Percentiles rank a stretch among this genome's conserved stretches.
Evolutionary conservation across 768 basidiomycete genomes (phyloP).

Genomic region (Pulveroboletus sp.): DNA sequence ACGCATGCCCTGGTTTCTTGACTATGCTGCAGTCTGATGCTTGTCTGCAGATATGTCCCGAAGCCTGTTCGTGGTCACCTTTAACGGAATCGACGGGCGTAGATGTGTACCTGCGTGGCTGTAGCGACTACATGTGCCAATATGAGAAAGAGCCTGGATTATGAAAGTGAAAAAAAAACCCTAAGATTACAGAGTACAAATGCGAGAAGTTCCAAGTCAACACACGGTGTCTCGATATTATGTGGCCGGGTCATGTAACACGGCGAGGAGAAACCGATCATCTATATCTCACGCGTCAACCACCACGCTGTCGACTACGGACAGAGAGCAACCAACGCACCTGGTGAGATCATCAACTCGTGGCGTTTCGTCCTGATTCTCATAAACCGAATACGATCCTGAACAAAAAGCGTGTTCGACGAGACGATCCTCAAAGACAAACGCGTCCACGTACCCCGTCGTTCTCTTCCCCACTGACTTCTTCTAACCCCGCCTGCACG

Average conservation of each 20-base stretch:
- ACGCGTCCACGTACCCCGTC: conserved; percentile 46
- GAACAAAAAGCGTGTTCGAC: neutral
- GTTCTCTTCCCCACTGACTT: conserved; percentile 60
- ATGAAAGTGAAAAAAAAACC: conserved; percentile 2
- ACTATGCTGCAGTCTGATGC: neutral
- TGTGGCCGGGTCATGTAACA: conserved; percentile 71
- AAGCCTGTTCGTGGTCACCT: conserved; percentile 16
- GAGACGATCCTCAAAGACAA: neutral
- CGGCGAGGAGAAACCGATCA: conserved; percentile 74
- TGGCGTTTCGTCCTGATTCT: conserved; percentile 87
- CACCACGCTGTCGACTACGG: neutral
- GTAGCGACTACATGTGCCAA: neutral
- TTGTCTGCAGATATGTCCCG: conserved; percentile 14
- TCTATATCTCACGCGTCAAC: conserved; percentile 39
- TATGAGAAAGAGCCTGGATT: conserved; percentile 1
- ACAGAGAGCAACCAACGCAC: conserved; percentile 39
- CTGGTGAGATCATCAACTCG: conserved; percentile 92
- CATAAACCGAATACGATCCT: conserved; percentile 89
- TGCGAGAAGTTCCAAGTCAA: neutral
- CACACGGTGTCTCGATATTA: conserved; percentile 12
- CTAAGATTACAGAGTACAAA: conserved; percentile 13
- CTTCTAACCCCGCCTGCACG: conserved; percentile 75
- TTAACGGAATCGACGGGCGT: neutral
- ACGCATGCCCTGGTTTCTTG: neutral
- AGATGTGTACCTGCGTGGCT: conserved; percentile 2